Base-by-base conservation (phyloP, 108 stramenopile species). In the Bacterosira constricta region DNA sequence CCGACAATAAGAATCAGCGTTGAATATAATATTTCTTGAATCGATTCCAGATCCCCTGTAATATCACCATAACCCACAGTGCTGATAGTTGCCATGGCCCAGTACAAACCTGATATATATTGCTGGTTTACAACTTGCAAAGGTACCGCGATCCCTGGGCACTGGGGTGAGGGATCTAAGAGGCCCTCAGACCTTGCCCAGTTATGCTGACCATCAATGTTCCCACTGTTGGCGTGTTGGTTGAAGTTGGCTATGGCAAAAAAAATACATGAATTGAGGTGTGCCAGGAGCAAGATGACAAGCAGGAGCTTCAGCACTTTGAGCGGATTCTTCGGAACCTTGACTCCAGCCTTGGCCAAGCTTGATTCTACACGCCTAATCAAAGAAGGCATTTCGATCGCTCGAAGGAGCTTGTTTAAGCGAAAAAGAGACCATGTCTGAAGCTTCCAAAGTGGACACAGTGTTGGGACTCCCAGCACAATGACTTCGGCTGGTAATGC, bases 11-110 rank as follows among this genome's bases (percentile, higher is more conserved):
- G 53, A 8, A 82, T 66, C 0, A 81, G 37, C 7, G 80, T 80
- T 25, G 76, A 65, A 45, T 81, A 88, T 41, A 78, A 39, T 26
- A 84, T 71, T 72, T 88, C 87, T 26, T 41, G 32, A 2, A 54
- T 46, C 0, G 83, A 84, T 29, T 64, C 45, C 38, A 66, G 31
- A 56, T 83, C 57, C 3, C 83, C 79, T 11, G 71, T 61, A 20
- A 88, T 58, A 39, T 87, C 86, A 21, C 86, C 83, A 53, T 86
- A 86, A 3, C 85, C 85, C 8, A 81, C 82, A 11, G 85, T 86
- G 25, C 79, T 81, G 44, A 86, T 60, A 9, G 85, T 86, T 23
- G 82, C 79, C 50, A 75, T 73, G 42, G 82, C 73, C 85, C 85
- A 86, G 55, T 83, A 86, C 0, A 86, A 35, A 17, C 79, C 66